Evolutionary conservation across 768 basidiomycete genomes (phyloP).

Genomic region (Tremella fuciformis): DNA sequence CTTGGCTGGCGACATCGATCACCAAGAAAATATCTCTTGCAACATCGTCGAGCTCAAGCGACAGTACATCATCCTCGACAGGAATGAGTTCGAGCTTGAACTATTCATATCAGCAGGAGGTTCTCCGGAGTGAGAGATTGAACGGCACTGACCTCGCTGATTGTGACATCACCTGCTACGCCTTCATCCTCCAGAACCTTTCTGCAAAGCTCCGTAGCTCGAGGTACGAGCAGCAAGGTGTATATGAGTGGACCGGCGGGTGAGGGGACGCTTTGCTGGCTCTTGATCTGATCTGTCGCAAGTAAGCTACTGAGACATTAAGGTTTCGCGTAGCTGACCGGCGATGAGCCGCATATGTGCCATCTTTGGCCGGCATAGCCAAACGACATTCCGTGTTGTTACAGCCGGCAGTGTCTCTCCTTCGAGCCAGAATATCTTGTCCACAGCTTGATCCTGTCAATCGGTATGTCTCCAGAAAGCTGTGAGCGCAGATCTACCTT

Average conservation of each 20-base stretch:
- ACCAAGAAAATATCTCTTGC: slow-evolving; percentile 92
- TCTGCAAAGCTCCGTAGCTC: slow-evolving; percentile 78
- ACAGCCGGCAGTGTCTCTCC: slow-evolving; percentile 71
- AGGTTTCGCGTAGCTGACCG: slow-evolving; percentile 59
- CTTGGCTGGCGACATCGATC: slow-evolving; percentile 48
- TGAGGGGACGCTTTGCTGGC: slow-evolving; percentile 58
- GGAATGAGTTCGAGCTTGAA: slow-evolving; percentile 94
- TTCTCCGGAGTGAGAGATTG: slow-evolving; percentile 1
- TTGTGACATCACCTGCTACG: slow-evolving; percentile 89
- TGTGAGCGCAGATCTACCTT: slow-evolving; percentile 62
- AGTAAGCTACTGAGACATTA: slow-evolving; percentile 14
- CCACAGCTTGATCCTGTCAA: slow-evolving; percentile 89
- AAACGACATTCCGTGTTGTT: slow-evolving; percentile 82
- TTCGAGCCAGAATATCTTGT: slow-evolving; percentile 99
- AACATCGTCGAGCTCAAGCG: slow-evolving; percentile 77
- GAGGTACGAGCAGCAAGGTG: slow-evolving; percentile 81
- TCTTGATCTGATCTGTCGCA: slow-evolving; percentile 80
- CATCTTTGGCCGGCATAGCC: slow-evolving; percentile 84
- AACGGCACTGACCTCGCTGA: slow-evolving; percentile 56
- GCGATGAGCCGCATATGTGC: slow-evolving; percentile 84
- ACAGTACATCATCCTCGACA: slow-evolving; percentile 85
- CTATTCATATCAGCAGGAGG: slow-evolving; percentile 51
- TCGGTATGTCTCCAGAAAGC: background rate
- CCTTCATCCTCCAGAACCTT: slow-evolving; percentile 91
- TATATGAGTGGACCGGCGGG: slow-evolving; percentile 68